Percentiles rank a stretch among this genome's conserved stretches.
These are phyloP conservation scores for Agroathelia rolfsii DNA, from an alignment of 1,284 basidiomycete species.

Conservation along the genomic window DNA sequence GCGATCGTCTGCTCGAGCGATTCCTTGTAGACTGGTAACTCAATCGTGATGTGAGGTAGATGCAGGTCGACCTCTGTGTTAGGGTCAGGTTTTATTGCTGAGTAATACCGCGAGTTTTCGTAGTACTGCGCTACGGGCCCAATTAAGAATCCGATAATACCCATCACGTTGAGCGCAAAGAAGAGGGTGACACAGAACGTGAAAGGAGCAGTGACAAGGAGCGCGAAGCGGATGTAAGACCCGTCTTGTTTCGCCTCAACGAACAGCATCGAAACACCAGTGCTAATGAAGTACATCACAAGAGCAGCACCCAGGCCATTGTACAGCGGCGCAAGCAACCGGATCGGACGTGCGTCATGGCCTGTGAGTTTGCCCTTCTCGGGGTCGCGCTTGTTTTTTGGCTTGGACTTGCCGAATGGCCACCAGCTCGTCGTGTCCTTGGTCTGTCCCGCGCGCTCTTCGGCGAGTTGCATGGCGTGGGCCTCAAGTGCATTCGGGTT, in stretches of 20 bases:
- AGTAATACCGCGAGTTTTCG: conserved; percentile 67
- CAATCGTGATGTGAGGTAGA: conserved; percentile 66
- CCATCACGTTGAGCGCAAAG: too few relatives aligned
- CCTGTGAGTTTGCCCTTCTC: conserved; percentile 43
- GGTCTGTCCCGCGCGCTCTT: too few relatives aligned
- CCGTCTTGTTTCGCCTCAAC: conserved; percentile 63
- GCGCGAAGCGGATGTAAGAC: conserved; percentile 49
- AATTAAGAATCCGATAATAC: too few relatives aligned
- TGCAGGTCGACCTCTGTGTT: conserved; percentile 50
- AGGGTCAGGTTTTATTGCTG: conserved; percentile 44
- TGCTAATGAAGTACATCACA: conserved; percentile 56
- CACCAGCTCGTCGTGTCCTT: conserved; percentile 28
- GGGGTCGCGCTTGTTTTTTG: conserved; percentile 25
- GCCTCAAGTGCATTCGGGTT: conserved; percentile 5
- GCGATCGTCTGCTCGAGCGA: conserved; percentile 54
- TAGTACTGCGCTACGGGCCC: conserved; percentile 70
- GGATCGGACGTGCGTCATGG: conserved; percentile 44
- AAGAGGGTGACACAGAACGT: conserved; percentile 65
- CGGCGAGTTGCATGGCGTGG: too few relatives aligned
- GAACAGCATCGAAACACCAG: conserved; percentile 47
- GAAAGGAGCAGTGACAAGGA: conserved; percentile 56
- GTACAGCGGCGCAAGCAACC: conserved; percentile 73
- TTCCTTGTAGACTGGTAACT: conserved; percentile 79
- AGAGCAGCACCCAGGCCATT: conserved; percentile 61
- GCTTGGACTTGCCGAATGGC: too few relatives aligned